phyloP scores from a whole-genome alignment of 1,284 basidiomycete species.

The Cryptococcus sp. region DNA sequence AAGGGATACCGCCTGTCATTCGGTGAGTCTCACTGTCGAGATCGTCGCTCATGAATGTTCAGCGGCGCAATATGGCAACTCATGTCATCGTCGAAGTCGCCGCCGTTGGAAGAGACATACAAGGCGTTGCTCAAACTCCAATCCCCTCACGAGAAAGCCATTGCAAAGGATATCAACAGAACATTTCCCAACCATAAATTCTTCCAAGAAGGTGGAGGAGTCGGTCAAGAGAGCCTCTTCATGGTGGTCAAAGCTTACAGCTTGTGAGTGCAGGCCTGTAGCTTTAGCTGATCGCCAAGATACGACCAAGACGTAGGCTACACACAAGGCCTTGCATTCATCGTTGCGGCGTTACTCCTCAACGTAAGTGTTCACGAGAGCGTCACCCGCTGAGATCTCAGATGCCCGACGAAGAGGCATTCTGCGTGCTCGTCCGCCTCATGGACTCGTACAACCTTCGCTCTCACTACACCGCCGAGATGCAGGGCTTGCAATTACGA shows the following conservation, averaged over 20 bases:
- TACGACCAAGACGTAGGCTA: constrained; percentile 96
- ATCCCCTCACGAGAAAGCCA: constrained; percentile 90
- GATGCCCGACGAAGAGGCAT: constrained; percentile 99
- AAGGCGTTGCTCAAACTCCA: constrained; percentile 77
- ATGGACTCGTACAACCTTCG: constrained; percentile 97
- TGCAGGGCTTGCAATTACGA: constrained; percentile 93
- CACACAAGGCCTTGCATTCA: constrained; percentile 93
- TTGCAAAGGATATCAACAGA: constrained; percentile 85
- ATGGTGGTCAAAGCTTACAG: constrained; percentile 98
- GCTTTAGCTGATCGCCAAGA: constrained; percentile 52
- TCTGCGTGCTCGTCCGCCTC: constrained; percentile 91
- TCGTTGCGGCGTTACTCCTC: constrained; percentile 87
- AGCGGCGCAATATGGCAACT: constrained; percentile 98
- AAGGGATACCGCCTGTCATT: constrained; percentile 74
- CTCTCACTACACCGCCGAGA: constrained; percentile 95
- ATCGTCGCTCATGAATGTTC: neutral
- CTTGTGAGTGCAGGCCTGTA: constrained; percentile 58
- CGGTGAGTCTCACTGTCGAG: constrained; percentile 26
- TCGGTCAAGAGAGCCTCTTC: constrained; percentile 94
- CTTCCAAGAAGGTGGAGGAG: constrained; percentile 81
- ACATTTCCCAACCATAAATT: constrained; percentile 98
- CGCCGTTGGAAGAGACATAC: constrained; percentile 82
- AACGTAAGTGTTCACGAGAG: constrained; percentile 65
- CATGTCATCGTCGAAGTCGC: constrained; percentile 93
- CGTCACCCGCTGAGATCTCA: constrained; percentile 46